Base-by-base conservation (phyloP, 2,329 filamentous ascomycete genomes). In the Cryphonectria parasitica region DNA sequence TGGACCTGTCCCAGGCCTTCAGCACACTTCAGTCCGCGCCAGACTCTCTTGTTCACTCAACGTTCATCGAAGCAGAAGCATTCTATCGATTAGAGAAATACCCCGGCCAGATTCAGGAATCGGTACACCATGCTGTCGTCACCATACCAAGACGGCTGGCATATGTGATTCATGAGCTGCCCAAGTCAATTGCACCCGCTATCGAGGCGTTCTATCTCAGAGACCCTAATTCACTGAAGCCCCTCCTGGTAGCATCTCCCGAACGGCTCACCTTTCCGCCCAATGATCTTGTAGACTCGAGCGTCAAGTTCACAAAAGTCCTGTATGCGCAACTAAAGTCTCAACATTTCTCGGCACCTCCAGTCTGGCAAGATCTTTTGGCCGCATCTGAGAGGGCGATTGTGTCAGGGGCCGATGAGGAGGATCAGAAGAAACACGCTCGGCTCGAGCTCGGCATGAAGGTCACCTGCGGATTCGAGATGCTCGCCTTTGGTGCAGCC, bases 191-290 rank as follows among this genome's bases (percentile, higher is more conserved):
- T 70, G 91, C 94, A 2, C 90, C 94, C 0, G 94, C 94, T 1
- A 88, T 95, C 2, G 97, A 99, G 80, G 90, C 92, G 0, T 98
- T 99, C 80, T 98, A 98, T 79, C 86, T 97, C 19, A 90, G 96
- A 72, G 95, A 98, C 76, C 91, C 94, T 0, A 86, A 94, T 70
- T 86, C 91, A 0, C 81, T 98, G 60, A 91, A 91, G 69, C 88
- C 90, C 0, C 83, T 97, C 3, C 83, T 90, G 69, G 85, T 86
- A 2, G 83, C 87, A 45, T 79, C 87, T 0, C 79, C 82, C 0
- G 56, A 49, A 0, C 41, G 58, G 0, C 83, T 94, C 2, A 77
- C 80, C 2, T 97, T 99, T 75, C 86, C 90, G 3, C 94, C 94
- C 0, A 81, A 86, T 62, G 95, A 98, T 77, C 87, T 97, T 54